Conservation (phyloP, 2,329 filamentous ascomycete genomes). For the Lasiodiplodia gonubiensis region DNA sequence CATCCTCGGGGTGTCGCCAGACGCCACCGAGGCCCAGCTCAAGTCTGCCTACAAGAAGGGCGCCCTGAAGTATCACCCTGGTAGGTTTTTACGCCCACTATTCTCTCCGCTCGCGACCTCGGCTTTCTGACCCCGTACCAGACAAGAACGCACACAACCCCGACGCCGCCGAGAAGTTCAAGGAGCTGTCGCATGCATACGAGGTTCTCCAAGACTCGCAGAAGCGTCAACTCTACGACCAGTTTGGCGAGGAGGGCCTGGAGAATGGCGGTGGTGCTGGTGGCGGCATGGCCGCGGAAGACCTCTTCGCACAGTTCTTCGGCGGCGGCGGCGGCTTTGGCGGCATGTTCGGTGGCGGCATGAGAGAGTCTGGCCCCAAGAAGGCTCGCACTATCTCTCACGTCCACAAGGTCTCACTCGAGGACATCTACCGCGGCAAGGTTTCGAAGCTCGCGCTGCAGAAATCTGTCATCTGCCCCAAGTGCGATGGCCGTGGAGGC, state of each 20-base stretch:
- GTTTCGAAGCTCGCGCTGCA: constrained; percentile 96
- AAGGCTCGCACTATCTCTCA: constrained; percentile 97
- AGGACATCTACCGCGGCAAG: constrained; percentile 98
- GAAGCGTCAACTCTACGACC: constrained; percentile 91
- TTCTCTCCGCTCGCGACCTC: constrained; percentile 31
- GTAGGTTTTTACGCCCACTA: constrained; percentile 54
- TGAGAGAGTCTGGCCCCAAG: constrained; percentile 80
- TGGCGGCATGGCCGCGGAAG: constrained; percentile 91
- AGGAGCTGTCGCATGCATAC: constrained; percentile 94
- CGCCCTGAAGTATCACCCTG: constrained; percentile 83
- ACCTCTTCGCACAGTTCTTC: constrained; percentile 97
- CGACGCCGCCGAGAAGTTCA: constrained; percentile 95
- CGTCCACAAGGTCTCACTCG: constrained; percentile 96
- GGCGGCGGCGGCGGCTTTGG: constrained; percentile 72
- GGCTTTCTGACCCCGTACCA: constrained; percentile 47
- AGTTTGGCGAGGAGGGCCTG: constrained; percentile 96
- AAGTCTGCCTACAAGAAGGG: constrained; percentile 89
- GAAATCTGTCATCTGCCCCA: constrained; percentile 94
- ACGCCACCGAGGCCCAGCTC: constrained; percentile 81
- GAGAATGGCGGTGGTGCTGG: constrained; percentile 77
- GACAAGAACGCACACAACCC: constrained; percentile 98
- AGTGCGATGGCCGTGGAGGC: constrained; percentile 91
- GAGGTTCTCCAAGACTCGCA: constrained; percentile 91
- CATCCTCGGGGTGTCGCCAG: constrained; percentile 75
- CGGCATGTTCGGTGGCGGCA: constrained; percentile 69